A percentile compares a stretch with the other conserved stretches of the same genome.
Conservation (phyloP, 108 stramenopile species). For the Cyclostephanos invisitatus region DNA sequence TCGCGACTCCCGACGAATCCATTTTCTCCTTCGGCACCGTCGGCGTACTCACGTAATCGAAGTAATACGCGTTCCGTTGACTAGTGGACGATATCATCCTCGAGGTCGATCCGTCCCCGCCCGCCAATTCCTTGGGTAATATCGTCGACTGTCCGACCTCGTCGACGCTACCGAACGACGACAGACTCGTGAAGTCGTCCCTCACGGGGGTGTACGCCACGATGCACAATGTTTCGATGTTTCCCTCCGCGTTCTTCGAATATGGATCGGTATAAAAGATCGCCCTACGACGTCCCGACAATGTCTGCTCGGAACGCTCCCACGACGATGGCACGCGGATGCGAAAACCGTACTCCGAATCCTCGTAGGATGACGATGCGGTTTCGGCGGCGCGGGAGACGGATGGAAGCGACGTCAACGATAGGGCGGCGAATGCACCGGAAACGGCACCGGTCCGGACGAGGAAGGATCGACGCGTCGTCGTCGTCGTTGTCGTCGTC, state of each 20-base stretch:
- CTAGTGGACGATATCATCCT: conserved; percentile 68
- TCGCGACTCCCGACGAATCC: conserved; percentile 5
- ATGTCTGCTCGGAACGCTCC: conserved; percentile 53
- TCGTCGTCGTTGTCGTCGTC: no score
- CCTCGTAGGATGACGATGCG: conserved; percentile 43
- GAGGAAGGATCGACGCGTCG: no score
- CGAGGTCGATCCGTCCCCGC: conserved; percentile 40
- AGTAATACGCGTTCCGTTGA: conserved; percentile 73
- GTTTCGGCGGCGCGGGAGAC: neutral
- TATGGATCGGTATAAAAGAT: conserved; percentile 49
- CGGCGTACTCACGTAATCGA: conserved; percentile 56
- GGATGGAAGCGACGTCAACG: no score
- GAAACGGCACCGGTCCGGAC: no score
- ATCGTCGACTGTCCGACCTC: conserved; percentile 80
- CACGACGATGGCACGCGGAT: conserved; percentile 58
- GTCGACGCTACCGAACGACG: conserved; percentile 73
- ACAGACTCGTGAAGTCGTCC: conserved; percentile 76
- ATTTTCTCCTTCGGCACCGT: conserved; percentile 26
- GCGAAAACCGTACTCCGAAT: conserved; percentile 57
- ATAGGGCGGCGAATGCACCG: no score
- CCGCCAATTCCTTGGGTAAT: conserved; percentile 75
- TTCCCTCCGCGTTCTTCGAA: conserved; percentile 29
- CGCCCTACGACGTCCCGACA: conserved; percentile 72
- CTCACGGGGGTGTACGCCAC: conserved; percentile 83
- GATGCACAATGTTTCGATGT: conserved; percentile 55